These are phyloP conservation scores for Paramecium sonneborni DNA, from an alignment of 73 alveolate genomes.

Conservation along the genomic window DNA sequence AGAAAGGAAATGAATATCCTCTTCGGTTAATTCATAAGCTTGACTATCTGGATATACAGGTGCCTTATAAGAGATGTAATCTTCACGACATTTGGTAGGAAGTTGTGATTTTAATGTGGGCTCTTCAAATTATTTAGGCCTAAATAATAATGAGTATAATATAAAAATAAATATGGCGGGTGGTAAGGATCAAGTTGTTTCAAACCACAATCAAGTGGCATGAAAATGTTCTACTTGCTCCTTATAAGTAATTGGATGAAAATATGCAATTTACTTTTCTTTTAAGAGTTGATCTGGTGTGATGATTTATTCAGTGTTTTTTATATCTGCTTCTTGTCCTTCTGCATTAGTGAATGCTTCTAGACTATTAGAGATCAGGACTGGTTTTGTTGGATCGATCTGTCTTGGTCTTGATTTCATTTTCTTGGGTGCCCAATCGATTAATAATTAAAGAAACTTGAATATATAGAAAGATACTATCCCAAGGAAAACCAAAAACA, in stretches of 20 bases:
- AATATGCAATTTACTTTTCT: not conserved
- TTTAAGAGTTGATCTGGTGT: conserved; percentile 27
- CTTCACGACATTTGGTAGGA: not conserved
- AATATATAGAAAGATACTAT: conserved; percentile 27
- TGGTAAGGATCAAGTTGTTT: not conserved
- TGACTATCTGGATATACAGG: conserved; percentile 32
- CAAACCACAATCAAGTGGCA: not conserved
- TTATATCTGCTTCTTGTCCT: conserved; percentile 14
- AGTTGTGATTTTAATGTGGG: not conserved
- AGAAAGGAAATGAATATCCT: not conserved
- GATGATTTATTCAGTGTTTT: not conserved
- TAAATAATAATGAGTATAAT: conserved; percentile 6
- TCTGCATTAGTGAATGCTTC: conserved; percentile 15
- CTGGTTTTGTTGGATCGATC: conserved; percentile 42
- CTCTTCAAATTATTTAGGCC: not conserved
- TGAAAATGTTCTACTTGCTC: not conserved
- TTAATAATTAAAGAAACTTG: conserved; percentile 36
- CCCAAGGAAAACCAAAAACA: conserved; percentile 4
- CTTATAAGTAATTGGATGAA: not conserved
- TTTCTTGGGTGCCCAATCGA: conserved; percentile 22
- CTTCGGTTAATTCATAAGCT: conserved; percentile 23
- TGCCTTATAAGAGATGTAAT: not conserved
- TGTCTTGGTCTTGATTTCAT: conserved; percentile 37
- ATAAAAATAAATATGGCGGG: conserved; percentile 35
- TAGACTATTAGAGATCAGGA: not conserved